Base-by-base conservation (phyloP, 129 eudicot species). In the Flaveria ramosissima region DNA sequence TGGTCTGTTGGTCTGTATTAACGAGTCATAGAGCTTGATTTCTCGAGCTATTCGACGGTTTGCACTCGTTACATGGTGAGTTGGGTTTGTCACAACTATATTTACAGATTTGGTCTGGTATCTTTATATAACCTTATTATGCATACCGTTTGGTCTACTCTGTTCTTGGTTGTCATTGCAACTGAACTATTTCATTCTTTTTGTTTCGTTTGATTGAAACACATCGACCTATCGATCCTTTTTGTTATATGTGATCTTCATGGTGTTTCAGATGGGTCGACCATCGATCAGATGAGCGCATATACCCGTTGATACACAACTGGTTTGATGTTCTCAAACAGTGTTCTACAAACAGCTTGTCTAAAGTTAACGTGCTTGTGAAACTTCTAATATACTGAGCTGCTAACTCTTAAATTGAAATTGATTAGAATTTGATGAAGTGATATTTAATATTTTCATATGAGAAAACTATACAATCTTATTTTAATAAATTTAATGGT, bases 21-120 rank as follows among this genome's bases (percentile, higher is more conserved):
- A 53, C 19, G 65, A 32, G 79, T 46, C 61, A 36, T 14, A 11
- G 51, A 52, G 73, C 67, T 61, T 6, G 42, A 26, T 61, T 61
- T n/a, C 32, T 2, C 36, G 42, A 61, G 42, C 59, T 17, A 72
- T 20, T 53, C 20, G 43, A 32, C 21, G 62, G 77, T 70, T 71
- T 78, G 64, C 52, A 39, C 41, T 10, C 43, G 59, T 68, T 70
- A 70, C 24, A 10, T 60, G 72, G 71, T 78, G 77, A 77, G 77
- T 20, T 77, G 55, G 27, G 63, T 70, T 30, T 78, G 77, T 62
- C 41, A 51, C 30, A 19, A 77, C 67, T 71, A 39, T 71, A 78
- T 71, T 61, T 71, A 78, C 63, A 52, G 55, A n/a, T 48, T 63
- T 63, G 51, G 52, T 39, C 1, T 56, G 36, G 36, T 20, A 21